Percentiles rank a stretch among this genome's conserved stretches.
These are phyloP conservation scores for Ilex asprella DNA, from an alignment of 257 asterid genomes.

Conservation along the genomic window DNA sequence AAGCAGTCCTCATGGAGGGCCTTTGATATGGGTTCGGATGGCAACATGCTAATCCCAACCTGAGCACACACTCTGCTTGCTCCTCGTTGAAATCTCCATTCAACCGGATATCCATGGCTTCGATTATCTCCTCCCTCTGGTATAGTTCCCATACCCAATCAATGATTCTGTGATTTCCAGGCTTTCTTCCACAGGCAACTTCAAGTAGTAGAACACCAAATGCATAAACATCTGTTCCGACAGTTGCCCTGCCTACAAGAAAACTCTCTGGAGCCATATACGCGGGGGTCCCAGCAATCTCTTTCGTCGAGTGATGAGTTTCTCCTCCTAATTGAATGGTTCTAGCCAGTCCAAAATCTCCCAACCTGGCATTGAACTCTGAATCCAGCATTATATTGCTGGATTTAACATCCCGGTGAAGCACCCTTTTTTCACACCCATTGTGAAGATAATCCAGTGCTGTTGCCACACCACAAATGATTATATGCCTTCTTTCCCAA, in stretches of 20 bases:
- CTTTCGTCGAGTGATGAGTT: constrained; percentile 16
- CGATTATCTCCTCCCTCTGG: constrained; percentile 4
- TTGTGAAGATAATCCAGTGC: constrained; percentile 21
- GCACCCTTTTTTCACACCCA: constrained; percentile 14
- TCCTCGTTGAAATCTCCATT: constrained; percentile 7
- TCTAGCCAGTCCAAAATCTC: constrained; percentile 16
- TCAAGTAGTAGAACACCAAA: constrained; percentile 19
- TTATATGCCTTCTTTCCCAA: constrained; percentile 10
- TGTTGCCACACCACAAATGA: neutral
- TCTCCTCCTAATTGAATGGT: constrained; percentile 7
- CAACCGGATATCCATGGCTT: constrained; percentile 12
- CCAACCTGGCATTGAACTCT: constrained; percentile 9
- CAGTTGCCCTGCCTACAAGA: constrained; percentile 13
- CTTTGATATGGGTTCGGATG: constrained; percentile 17
- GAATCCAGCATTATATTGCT: constrained; percentile 17
- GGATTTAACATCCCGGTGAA: constrained; percentile 17
- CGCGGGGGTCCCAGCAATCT: constrained; percentile 16
- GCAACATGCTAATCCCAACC: constrained; percentile 18
- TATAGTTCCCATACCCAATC: constrained; percentile 12
- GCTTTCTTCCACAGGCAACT: constrained; percentile 18
- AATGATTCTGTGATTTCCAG: constrained; percentile 2
- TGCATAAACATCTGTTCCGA: constrained; percentile 18
- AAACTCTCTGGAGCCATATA: constrained; percentile 21
- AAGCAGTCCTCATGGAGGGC: constrained; percentile 12
- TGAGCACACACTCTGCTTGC: constrained; percentile 10